A percentile compares a stretch with the other conserved stretches of the same genome.
These are phyloP conservation scores for Trypanosoma congolense DNA, from an alignment of 208 protist species.

Conservation along the genomic window DNA sequence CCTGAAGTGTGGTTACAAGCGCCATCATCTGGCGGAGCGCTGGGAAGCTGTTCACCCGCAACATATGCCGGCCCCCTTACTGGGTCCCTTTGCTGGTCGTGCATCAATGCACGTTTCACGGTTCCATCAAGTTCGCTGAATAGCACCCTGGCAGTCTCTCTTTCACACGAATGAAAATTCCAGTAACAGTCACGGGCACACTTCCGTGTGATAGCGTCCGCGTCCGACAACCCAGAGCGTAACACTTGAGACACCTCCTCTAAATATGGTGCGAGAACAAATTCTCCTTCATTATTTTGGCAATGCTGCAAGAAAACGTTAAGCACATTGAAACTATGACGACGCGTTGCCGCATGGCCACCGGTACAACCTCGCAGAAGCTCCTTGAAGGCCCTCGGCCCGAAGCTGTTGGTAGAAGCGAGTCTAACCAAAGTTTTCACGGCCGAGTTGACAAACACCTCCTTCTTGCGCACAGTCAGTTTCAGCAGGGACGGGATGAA, in stretches of 20 bases:
- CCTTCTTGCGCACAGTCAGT: conserved; percentile 29
- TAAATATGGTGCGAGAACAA: conserved; percentile 27
- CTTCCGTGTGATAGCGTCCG: conserved; percentile 34
- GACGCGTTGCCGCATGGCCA: conserved; percentile 36
- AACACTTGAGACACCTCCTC: conserved; percentile 36
- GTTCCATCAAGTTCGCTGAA: conserved; percentile 22
- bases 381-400: conserved; percentile 28
- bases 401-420: conserved; percentile 31
- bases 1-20: no score
- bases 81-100: conserved; percentile 1
- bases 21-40: no score
- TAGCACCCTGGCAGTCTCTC: conserved; percentile 29
- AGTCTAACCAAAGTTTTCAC: conserved; percentile 25
- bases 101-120: conserved; percentile 24
- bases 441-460: conserved; percentile 23
- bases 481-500: conserved; percentile 39
- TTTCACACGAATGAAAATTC: conserved; percentile 39
- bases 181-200: conserved; percentile 37
- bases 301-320: conserved; percentile 30
- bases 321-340: conserved; percentile 31
- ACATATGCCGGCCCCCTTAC: background rate
- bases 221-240: conserved; percentile 33
- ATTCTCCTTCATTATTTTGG: conserved; percentile 32
- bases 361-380: conserved; percentile 36
- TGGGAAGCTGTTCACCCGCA: no score